Evolutionary conservation across 176 grass and related monocot genomes (phyloP).

Genomic region (Paspalum notatum): DNA sequence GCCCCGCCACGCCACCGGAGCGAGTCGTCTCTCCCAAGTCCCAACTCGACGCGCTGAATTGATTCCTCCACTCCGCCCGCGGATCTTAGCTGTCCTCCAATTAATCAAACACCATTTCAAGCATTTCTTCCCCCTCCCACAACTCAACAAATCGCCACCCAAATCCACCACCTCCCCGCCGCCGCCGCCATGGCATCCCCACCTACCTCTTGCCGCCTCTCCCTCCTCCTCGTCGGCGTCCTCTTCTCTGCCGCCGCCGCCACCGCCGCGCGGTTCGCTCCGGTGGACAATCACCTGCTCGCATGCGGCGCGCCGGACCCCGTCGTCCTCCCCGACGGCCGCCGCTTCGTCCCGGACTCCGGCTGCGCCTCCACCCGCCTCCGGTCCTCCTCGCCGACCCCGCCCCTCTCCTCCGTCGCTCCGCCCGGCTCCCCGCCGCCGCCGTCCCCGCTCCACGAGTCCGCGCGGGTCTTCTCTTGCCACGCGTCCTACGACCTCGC

Average conservation of each 20-base stretch:
- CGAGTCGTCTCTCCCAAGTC: not conserved
- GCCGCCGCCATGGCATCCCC: slow-evolving; percentile 54
- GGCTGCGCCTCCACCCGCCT: slow-evolving; percentile 50
- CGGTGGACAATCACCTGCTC: slow-evolving; percentile 81
- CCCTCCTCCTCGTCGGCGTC: slow-evolving; percentile 20
- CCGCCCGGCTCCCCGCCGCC: slow-evolving; percentile 16
- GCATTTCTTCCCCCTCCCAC: not conserved
- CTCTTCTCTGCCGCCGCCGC: slow-evolving; percentile 30
- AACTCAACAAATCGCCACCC: slow-evolving; percentile 13
- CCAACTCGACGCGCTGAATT: slow-evolving; percentile 38
- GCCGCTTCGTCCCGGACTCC: slow-evolving; percentile 74
- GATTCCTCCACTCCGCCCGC: slow-evolving; percentile 22
- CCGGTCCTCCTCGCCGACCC: slow-evolving; percentile 41
- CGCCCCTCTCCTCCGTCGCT: slow-evolving; percentile 38
- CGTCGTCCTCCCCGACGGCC: slow-evolving; percentile 59
- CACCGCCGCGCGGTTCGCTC: slow-evolving; percentile 51
- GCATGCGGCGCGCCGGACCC: slow-evolving; percentile 65
- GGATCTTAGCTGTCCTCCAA: slow-evolving; percentile 39
- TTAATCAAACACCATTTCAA: slow-evolving; percentile 16
- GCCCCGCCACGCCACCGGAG: slow-evolving; percentile 24
- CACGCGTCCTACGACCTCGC: slow-evolving; percentile 73
- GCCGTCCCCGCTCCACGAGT: slow-evolving; percentile 58
- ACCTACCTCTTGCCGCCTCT: slow-evolving; percentile 19
- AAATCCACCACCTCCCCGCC: slow-evolving; percentile 15
- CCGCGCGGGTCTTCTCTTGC: slow-evolving; percentile 80